phyloP scores from a whole-genome alignment of 2,329 filamentous ascomycete species.

The Didymella exigua region DNA sequence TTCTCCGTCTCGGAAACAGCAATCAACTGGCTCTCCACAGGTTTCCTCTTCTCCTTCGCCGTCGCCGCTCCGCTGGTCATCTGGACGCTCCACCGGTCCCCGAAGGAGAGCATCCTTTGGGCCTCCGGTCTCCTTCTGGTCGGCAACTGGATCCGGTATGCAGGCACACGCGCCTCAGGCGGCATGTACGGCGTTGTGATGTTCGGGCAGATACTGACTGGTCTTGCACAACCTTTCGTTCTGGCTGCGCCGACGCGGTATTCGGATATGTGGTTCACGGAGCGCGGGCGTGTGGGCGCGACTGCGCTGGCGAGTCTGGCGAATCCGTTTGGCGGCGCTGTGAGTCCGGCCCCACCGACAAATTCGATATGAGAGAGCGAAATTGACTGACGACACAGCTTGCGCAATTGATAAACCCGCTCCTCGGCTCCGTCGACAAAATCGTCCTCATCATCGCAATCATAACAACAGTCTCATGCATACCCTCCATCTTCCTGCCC shows the following conservation, averaged over 20 bases:
- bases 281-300: constrained; percentile 79
- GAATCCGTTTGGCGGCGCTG: constrained; percentile 86
- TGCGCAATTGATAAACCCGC: constrained; percentile 83
- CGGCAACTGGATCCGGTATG: constrained; percentile 93
- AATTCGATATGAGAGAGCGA: not conserved
- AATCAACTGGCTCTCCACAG: constrained; percentile 93
- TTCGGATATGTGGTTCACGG: constrained; percentile 93
- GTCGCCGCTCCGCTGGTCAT: constrained; percentile 72
- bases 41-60: constrained; percentile 84
- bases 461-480: constrained; percentile 71
- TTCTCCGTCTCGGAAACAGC: constrained; percentile 74
- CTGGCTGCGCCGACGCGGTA: constrained; percentile 88
- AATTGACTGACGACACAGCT: constrained; percentile 34
- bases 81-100: constrained; percentile 78
- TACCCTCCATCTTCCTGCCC: constrained; percentile 84
- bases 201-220: constrained; percentile 89
- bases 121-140: constrained; percentile 74
- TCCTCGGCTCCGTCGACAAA: constrained; percentile 74
- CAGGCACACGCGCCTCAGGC: constrained; percentile 63
- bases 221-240: constrained; percentile 89
- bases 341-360: constrained; percentile 48
- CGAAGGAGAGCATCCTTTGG: constrained; percentile 75
- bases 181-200: constrained; percentile 78
- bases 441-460: constrained; percentile 87
- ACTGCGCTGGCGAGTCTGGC: constrained; percentile 85